Evolutionary conservation across 2,329 filamentous ascomycete genomes (phyloP).

Genomic region (Colletotrichum theobromicola): DNA sequence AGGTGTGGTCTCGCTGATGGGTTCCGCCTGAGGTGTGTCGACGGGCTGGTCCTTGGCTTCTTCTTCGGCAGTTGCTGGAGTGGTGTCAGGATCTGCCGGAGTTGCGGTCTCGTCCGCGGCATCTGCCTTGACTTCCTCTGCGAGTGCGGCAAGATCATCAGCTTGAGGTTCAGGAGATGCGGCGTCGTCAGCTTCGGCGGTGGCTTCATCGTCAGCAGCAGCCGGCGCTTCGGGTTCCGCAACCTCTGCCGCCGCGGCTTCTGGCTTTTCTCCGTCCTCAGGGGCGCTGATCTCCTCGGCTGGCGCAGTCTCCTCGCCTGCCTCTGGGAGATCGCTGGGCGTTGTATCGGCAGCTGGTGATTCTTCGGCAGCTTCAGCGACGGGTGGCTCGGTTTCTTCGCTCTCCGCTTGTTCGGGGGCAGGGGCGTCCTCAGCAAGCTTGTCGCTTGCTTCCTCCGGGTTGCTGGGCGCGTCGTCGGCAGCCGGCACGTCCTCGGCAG

Average conservation of each 20-base stretch:
- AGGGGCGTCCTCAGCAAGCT: background rate
- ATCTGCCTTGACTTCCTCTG: background rate
- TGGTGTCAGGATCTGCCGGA: background rate
- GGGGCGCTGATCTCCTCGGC: background rate
- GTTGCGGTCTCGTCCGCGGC: background rate
- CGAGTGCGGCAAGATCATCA: accelerated
- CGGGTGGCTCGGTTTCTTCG: background rate
- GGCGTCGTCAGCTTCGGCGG: background rate
- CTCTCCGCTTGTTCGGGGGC: background rate
- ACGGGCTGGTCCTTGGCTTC: background rate
- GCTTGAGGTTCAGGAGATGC: background rate
- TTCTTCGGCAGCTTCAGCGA: background rate
- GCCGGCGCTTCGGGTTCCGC: background rate
- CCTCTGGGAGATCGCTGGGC: background rate
- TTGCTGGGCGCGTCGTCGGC: background rate
- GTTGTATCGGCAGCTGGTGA: background rate
- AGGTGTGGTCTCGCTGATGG: background rate
- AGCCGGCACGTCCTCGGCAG: background rate
- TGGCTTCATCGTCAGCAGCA: background rate
- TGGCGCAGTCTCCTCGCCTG: background rate
- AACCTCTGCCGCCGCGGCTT: background rate
- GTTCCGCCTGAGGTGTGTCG: background rate
- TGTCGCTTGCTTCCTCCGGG: background rate
- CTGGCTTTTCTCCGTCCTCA: background rate
- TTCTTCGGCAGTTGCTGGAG: background rate